phyloP scores from a whole-genome alignment of 306 rosid genomes.

The Crotalaria pallida region DNA sequence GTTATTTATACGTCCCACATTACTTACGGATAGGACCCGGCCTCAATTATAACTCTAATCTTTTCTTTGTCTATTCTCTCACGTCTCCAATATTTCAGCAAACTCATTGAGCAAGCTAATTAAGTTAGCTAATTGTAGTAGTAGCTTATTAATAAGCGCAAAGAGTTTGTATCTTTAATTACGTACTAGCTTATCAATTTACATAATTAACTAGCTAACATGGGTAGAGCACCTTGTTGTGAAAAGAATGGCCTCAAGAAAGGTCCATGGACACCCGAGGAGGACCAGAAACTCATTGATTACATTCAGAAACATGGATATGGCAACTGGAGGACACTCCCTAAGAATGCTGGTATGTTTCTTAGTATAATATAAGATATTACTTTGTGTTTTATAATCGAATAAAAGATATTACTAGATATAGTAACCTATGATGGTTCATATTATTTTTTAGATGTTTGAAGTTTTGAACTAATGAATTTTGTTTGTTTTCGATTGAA shows the following conservation, averaged over 20 bases:
- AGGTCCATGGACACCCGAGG: conserved; percentile 97
- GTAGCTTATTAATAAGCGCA: neutral
- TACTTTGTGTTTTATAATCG: too few species aligned
- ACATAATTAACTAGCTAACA: neutral
- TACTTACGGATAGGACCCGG: conserved; percentile 60
- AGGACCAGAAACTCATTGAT: conserved; percentile 72
- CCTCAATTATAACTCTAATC: neutral
- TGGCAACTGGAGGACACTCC: conserved; percentile 97
- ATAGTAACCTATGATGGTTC: neutral
- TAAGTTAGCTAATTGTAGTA: too few species aligned
- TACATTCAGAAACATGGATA: conserved; percentile 79
- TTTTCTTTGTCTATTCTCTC: conserved; percentile 10
- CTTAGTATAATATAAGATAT: neutral
- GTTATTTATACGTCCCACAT: conserved; percentile 49
- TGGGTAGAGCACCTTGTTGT: conserved; percentile 98
- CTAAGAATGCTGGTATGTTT: conserved; percentile 81
- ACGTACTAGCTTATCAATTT: neutral
- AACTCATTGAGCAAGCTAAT: neutral
- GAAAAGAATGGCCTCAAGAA: conserved; percentile 86
- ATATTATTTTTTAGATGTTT: neutral
- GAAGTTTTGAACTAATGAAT: neutral
- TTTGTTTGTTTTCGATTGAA: neutral
- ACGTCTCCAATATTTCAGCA: conserved; percentile 7
- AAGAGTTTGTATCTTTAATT: neutral
- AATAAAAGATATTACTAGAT: neutral